Conservation (phyloP, 176 grass and related monocot genomes). For the Raddia guianensis region DNA sequence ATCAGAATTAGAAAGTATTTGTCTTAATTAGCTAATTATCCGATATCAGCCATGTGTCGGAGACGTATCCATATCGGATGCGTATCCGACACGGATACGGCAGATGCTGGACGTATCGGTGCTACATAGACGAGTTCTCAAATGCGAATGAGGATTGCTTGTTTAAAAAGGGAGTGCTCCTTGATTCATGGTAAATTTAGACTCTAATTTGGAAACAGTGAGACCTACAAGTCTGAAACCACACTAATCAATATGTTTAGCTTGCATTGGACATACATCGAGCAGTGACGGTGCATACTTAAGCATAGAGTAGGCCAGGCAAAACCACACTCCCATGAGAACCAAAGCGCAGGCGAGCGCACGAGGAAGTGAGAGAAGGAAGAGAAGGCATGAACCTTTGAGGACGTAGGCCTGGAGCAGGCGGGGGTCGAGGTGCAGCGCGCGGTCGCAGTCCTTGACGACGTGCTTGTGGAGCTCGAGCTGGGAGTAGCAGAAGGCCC, state of each 20-base stretch:
- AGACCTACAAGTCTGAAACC: not conserved
- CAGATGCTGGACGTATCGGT: too few species aligned
- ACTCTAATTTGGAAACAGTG: not conserved
- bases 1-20: too few species aligned
- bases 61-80: too few species aligned
- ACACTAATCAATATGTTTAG: not conserved
- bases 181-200: not conserved
- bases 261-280: conserved; percentile 2
- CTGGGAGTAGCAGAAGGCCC: conserved; percentile 95
- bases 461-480: conserved; percentile 99
- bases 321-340: not conserved
- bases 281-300: not conserved
- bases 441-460: conserved; percentile 92
- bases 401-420: conserved; percentile 92
- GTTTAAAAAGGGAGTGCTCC: not conserved
- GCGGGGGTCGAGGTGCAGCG: conserved; percentile 58
- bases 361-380: not conserved
- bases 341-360: not conserved
- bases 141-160: not conserved
- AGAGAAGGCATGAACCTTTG: conserved; percentile 57
- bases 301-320: conserved; percentile 1
- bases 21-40: too few species aligned
- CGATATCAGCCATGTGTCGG: too few species aligned
- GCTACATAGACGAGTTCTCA: not conserved
- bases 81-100: too few species aligned